A percentile compares a stretch with the other conserved stretches of the same genome.
Evolutionary conservation across 768 basidiomycete genomes (phyloP).

Genomic region (Russula olivacea): DNA sequence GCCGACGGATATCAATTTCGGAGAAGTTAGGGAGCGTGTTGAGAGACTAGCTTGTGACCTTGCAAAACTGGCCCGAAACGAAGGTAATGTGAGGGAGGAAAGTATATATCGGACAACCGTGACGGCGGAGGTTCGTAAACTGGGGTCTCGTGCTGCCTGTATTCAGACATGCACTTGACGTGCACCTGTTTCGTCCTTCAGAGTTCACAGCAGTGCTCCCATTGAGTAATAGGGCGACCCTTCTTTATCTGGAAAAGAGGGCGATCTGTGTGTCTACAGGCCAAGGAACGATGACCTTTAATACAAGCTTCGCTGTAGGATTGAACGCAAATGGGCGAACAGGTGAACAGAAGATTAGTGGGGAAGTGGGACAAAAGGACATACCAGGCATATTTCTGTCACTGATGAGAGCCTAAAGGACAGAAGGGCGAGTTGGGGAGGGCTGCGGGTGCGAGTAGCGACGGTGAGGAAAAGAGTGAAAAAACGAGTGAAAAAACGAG

Average conservation of each 20-base stretch:
- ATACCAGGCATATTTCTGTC: conserved; percentile 70
- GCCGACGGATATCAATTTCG: too few species aligned
- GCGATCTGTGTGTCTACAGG: conserved; percentile 79
- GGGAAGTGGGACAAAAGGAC: conserved; percentile 20
- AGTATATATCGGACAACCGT: too few species aligned
- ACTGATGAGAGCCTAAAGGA: conserved; percentile 60
- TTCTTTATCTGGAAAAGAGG: conserved; percentile 94
- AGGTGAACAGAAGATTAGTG: too few species aligned
- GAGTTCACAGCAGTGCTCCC: conserved; percentile 74
- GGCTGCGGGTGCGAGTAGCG: too few species aligned
- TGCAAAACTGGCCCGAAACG: too few species aligned
- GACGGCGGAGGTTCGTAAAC: too few species aligned
- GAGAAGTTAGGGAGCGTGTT: too few species aligned
- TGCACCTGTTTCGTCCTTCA: conserved; percentile 77
- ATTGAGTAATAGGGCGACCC: conserved; percentile 87
- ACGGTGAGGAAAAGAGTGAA: too few species aligned
- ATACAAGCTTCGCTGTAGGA: conserved; percentile 77
- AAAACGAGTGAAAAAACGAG: too few species aligned
- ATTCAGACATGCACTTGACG: conserved; percentile 78
- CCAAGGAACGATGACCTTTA: conserved; percentile 89
- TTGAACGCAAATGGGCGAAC: conserved; percentile 22
- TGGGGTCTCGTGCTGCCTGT: too few species aligned
- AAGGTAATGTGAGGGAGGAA: too few species aligned
- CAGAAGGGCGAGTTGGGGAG: neutral
- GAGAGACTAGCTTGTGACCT: too few species aligned